Evolutionary conservation across 208 protist species (phyloP).

Genomic region (Acanthamoeba sp.): DNA sequence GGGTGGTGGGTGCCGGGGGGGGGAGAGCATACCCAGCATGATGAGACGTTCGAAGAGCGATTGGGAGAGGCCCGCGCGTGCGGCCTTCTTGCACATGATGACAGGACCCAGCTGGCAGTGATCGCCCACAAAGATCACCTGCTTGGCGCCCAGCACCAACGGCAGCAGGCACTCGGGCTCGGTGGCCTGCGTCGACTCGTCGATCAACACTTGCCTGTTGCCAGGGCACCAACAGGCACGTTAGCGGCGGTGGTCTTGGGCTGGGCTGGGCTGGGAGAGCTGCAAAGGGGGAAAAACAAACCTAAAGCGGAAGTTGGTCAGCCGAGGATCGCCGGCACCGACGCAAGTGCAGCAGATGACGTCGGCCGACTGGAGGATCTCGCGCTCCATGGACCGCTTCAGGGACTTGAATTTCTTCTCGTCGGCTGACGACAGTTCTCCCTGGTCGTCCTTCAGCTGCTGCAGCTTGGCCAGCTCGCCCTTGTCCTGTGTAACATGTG

Average conservation of each 20-base stretch:
- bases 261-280: too few species aligned
- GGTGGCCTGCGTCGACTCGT: constrained; percentile 96
- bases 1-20: not conserved
- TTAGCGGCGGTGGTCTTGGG: not conserved
- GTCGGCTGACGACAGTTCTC: constrained; percentile 90
- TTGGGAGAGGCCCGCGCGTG: constrained; percentile 92
- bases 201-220: constrained; percentile 94
- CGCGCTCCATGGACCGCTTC: constrained; percentile 86
- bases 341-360: constrained; percentile 98
- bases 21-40: constrained; percentile 83
- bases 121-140: constrained; percentile 96
- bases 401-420: constrained; percentile 89
- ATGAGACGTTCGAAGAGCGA: constrained; percentile 98
- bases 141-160: constrained; percentile 94
- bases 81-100: constrained; percentile 95
- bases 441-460: constrained; percentile 91
- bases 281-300: not conserved
- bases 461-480: constrained; percentile 91
- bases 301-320: constrained; percentile 92
- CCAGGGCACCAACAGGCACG: not conserved
- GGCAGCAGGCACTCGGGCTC: constrained; percentile 98
- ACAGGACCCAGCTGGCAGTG: constrained; percentile 98
- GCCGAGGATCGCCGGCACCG: constrained; percentile 93
- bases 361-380: constrained; percentile 93
- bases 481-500: constrained; percentile 6